Conservation (phyloP, 371 early-diverging fungal genomes). For the Haplosporangium sp. region DNA sequence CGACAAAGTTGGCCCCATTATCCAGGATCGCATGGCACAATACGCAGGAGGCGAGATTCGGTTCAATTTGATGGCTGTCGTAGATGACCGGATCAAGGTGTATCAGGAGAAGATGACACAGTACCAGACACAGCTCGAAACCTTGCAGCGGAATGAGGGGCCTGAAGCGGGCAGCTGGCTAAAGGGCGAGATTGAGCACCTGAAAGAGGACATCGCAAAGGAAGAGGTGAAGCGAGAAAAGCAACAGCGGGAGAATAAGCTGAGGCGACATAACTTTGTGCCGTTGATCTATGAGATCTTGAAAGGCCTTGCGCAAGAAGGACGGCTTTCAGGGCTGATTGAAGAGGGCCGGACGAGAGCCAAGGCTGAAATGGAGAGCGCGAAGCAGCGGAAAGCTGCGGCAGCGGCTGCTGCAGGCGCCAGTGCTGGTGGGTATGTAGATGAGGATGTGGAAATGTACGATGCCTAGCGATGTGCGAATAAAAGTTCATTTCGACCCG, state of each 20-base stretch:
- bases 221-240: constrained; percentile 55
- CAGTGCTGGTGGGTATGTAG: constrained; percentile 2
- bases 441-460: constrained; percentile 30
- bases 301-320: constrained; percentile 72
- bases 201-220: constrained; percentile 38
- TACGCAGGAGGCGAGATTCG: constrained; percentile 74
- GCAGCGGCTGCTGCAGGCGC: constrained; percentile 9
- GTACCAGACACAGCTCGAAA: constrained; percentile 55
- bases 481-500: no score
- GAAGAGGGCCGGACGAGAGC: constrained; percentile 67
- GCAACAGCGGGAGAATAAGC: constrained; percentile 75
- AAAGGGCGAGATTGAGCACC: constrained; percentile 37
- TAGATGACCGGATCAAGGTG: constrained; percentile 69
- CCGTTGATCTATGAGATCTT: constrained; percentile 79
- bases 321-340: constrained; percentile 64
- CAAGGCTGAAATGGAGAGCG: constrained; percentile 47
- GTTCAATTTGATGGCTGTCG: constrained; percentile 91
- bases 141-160: constrained; percentile 47
- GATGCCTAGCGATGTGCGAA: constrained; percentile 1
- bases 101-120: constrained; percentile 64
- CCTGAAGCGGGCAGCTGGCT: constrained; percentile 42
- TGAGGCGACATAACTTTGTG: constrained; percentile 86
- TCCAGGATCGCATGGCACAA: constrained; percentile 77
- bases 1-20: constrained; percentile 72
- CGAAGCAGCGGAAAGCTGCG: constrained; percentile 41